Conservation (phyloP, 1,139 yeast species). For the Diutina siamensis region DNA sequence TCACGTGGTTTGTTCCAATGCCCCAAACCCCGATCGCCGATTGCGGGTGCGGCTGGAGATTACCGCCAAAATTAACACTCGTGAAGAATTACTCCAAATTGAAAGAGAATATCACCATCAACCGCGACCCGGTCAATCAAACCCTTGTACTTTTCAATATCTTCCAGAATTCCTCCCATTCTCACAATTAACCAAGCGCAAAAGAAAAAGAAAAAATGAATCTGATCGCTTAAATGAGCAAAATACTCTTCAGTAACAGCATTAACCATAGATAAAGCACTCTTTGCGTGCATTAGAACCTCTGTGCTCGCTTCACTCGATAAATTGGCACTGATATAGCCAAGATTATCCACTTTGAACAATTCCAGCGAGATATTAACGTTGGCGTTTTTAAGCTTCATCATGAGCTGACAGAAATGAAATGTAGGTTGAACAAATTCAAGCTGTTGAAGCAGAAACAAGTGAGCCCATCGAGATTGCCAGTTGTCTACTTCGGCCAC, state of each 20-base stretch:
- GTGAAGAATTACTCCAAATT: background rate
- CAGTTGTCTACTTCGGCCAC: conserved; percentile 38
- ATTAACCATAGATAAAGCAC: conserved; percentile 34
- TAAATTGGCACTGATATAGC: background rate
- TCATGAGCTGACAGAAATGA: conserved; percentile 49
- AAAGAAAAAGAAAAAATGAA: conserved; percentile 47
- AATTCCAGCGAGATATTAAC: conserved; percentile 6
- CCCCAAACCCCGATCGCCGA: background rate
- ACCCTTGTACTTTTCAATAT: background rate
- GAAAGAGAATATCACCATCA: background rate
- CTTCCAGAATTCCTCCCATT: background rate
- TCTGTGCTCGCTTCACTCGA: conserved; percentile 11
- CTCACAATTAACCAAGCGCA: conserved; percentile 31
- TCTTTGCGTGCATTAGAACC: conserved; percentile 10
- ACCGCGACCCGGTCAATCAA: background rate
- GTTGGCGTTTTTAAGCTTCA: conserved; percentile 14
- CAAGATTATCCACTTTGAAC: conserved; percentile 1
- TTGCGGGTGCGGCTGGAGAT: too few relatives aligned
- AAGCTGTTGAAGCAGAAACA: conserved; percentile 61
- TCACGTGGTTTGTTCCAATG: background rate
- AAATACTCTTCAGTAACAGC: conserved; percentile 42
- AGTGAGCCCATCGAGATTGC: conserved; percentile 62
- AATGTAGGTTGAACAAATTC: conserved; percentile 71
- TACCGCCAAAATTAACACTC: background rate
- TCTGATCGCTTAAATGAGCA: conserved; percentile 58